These are phyloP conservation scores for Xylaria hypoxylon DNA, from an alignment of 2,329 filamentous ascomycete genomes.

Conservation along the genomic window DNA sequence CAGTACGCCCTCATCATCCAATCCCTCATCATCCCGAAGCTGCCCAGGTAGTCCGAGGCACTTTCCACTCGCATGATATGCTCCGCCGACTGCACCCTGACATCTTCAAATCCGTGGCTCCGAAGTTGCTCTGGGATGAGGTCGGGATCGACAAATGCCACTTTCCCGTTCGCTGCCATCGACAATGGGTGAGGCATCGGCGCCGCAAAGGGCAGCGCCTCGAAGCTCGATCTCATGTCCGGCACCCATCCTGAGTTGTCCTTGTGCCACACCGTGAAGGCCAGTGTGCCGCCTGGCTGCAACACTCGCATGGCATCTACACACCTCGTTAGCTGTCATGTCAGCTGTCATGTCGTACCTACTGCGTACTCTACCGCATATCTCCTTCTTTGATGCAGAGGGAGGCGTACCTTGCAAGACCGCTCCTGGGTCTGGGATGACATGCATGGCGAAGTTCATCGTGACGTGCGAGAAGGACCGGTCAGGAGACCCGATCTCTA, in stretches of 20 bases:
- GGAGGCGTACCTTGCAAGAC: conserved; percentile 52
- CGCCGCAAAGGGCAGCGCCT: conserved; percentile 55
- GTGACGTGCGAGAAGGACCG: conserved; percentile 59
- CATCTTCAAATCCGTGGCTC: conserved; percentile 54
- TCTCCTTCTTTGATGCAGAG: neutral
- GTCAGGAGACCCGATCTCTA: conserved; percentile 56
- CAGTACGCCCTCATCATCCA: conserved; percentile 55
- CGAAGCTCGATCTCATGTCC: conserved; percentile 56
- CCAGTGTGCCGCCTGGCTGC: conserved; percentile 55
- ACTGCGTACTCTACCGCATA: neutral
- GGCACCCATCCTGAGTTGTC: conserved; percentile 52
- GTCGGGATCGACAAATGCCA: conserved; percentile 55
- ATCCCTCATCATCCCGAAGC: conserved; percentile 55
- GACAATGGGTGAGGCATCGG: conserved; percentile 52
- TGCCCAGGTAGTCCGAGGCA: conserved; percentile 53
- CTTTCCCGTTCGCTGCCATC: conserved; percentile 56
- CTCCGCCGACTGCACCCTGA: conserved; percentile 51
- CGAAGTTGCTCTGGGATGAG: conserved; percentile 55
- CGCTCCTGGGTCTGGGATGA: conserved; percentile 57
- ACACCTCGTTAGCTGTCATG: conserved; percentile 6
- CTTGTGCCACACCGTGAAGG: conserved; percentile 53
- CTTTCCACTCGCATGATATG: conserved; percentile 50
- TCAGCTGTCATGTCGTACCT: too few species aligned
- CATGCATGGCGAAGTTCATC: conserved; percentile 60
- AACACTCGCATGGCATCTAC: conserved; percentile 56